Evolutionary conservation across 495 filamentous ascomycete genomes (phyloP), one percentile per base, ranked within the genome.

Genomic region (Aspergillus kassunensis): DNA sequence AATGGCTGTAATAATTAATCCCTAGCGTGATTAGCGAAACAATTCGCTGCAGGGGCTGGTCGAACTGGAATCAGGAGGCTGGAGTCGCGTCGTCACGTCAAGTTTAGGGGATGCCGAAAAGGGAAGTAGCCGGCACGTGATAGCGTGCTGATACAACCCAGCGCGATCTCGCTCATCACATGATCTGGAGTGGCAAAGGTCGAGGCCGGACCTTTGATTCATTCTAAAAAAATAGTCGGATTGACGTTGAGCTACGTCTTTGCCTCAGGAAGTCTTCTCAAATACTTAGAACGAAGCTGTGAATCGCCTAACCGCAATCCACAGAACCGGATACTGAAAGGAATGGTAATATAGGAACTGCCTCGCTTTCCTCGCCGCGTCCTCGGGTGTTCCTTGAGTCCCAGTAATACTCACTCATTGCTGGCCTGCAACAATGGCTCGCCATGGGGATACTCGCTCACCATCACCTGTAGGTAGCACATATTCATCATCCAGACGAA

Each of bases 391-490:
- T 58, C 64, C 67, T 30, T 65, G 64, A 76, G 62, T 67, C 63
- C 51, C 64, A 80, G 82, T 87, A 86, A 77, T 70, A 73, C 71
- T 79, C 76, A 84, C 78, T 79, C 62, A 79, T 78, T 77, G 72
- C 73, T 80, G 76, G 75, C 74, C 73, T 75, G 79, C 78, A 79
- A 86, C 71, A 72, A 91, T 91, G 88, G 86, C 87, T 86, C 87
- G 88, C 79, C 88, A 82, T 80, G 86, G 81, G 84, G 86, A 90
- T 83, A 84, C 86, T 83, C 88, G 87, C 87, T 91, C 88, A 91
- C 88, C 88, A 88, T 90, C 88, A 83, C 88, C 88, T 86, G 85
- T 86, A 90, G 88, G 87, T 84, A 90, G 86, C 78, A 83, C 87
- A 65, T 82, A 80, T 71, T 86, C 85, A 71, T 84, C 85, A 62